Base-by-base conservation (phyloP, 371 early-diverging fungal species). In the Polyrhizophydium stewartii region DNA sequence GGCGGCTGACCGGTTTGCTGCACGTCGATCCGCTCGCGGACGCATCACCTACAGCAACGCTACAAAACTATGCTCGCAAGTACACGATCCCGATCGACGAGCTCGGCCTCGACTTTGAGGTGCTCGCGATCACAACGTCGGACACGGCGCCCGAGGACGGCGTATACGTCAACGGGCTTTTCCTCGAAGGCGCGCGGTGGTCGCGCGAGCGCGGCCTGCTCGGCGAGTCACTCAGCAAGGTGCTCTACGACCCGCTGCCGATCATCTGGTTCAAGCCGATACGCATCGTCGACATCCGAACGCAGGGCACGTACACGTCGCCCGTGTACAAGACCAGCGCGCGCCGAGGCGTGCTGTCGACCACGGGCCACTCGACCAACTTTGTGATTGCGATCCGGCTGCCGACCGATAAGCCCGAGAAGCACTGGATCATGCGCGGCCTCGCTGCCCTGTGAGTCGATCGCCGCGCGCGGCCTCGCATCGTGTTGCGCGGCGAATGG, bases 291-390 rank as follows among this genome's bases (percentile, higher is more conserved):
- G 69, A 70, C 22, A 74, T 50, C 64, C 68, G 50, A 37, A 41
- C 52, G 3, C n/a, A 46, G 55, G 40, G 56, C 5, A 13, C n/a
- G 21, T 83, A 83, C 60, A 65, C 59, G 22, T 82, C 78, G 59
- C 84, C 84, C 13, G 68, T 83, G 6, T 83, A 83, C 67, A 83
- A 82, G 65, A 83, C 84, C 1, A 75, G 77, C 49, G 79, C 83
- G 17, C 58, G 83, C n/a, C 58, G 83, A 2, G 83, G 83, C 17
- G 76, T 81, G 28, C 58, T 83, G n/a, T 74, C 75, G 10, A 83
- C 83, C 1, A 78, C 81, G 13, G 80, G 79, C 1, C 83, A 83
- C 60, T 83, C 83, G 1, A 83, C 83, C 25, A 83, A 83, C 64
- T 83, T 75, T 52, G 80, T 83, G 21, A 74, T 83, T 43, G 64